phyloP scores from a whole-genome alignment of 2,329 filamentous ascomycete species.

The Colletotrichum limetticola region DNA sequence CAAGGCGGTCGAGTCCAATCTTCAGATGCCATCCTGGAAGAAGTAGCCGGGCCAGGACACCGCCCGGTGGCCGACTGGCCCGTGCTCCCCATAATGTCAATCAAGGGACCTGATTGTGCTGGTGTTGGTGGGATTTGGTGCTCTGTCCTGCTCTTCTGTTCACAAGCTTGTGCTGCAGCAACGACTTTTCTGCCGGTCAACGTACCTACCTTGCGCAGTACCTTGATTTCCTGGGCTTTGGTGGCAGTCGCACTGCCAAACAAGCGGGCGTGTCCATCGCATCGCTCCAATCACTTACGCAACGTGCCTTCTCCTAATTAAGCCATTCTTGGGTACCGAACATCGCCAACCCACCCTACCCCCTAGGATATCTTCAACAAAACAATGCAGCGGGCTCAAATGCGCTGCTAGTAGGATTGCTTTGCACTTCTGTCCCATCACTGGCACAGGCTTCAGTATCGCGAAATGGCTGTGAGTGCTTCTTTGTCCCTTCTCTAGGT shows the following conservation, averaged over 20 bases:
- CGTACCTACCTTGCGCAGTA: not conserved
- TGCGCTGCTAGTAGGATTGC: conserved; percentile 28
- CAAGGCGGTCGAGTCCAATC: conserved; percentile 1
- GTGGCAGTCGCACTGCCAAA: conserved; percentile 12
- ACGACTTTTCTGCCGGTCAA: conserved; percentile 14
- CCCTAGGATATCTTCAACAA: conserved; percentile 16
- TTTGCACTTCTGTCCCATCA: conserved; percentile 16
- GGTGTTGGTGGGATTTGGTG: no score
- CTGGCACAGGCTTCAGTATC: conserved; percentile 18
- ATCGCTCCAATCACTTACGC: conserved; percentile 31
- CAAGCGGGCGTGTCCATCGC: conserved; percentile 24
- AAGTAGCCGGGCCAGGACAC: not conserved
- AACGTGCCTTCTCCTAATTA: conserved; percentile 32
- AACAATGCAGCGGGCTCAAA: conserved; percentile 25
- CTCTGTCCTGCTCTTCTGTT: not conserved
- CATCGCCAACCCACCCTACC: conserved; percentile 27
- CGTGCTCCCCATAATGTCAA: conserved; percentile 3
- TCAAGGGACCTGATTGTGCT: conserved; percentile 9
- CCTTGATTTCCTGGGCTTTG: not conserved
- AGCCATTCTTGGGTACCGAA: conserved; percentile 24
- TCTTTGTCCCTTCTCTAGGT: not conserved
- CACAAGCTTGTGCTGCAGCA: conserved; percentile 6
- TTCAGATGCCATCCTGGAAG: not conserved
- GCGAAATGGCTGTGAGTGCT: conserved; percentile 50
- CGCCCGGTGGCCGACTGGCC: not conserved